Evolutionary conservation across 2,329 filamentous ascomycete genomes (phyloP).

Genomic region (Purpureocillium lavendulum): DNA sequence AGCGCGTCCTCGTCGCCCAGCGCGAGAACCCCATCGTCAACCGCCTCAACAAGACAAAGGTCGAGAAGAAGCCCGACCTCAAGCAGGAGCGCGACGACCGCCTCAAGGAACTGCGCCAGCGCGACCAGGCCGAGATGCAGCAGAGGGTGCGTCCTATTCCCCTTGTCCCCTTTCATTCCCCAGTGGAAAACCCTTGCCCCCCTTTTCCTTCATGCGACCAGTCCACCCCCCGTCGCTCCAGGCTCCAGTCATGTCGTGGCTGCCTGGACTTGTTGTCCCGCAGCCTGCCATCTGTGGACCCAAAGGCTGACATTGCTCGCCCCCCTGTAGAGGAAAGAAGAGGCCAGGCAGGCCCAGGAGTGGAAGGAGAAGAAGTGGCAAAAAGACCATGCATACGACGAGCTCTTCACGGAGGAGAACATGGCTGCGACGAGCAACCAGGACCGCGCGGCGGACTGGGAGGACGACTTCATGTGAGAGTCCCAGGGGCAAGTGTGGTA

Average conservation of each 20-base stretch:
- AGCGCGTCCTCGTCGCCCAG: constrained; percentile 67
- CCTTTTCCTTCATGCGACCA: no score
- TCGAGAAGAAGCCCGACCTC: constrained; percentile 81
- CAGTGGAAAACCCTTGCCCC: background rate
- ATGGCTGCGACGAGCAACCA: constrained; percentile 76
- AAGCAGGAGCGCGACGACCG: constrained; percentile 73
- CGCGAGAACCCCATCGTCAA: constrained; percentile 91
- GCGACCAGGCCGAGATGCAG: constrained; percentile 55
- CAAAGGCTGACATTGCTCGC: background rate
- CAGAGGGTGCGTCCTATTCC: constrained; percentile 44
- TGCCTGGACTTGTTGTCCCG: no score
- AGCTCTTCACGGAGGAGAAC: constrained; percentile 77
- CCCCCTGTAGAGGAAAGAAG: constrained; percentile 60
- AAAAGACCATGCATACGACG: constrained; percentile 97
- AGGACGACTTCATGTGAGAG: constrained; percentile 94
- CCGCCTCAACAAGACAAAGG: constrained; percentile 93
- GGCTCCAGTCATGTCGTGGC: no score
- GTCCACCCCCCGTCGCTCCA: no score
- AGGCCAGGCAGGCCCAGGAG: constrained; percentile 65
- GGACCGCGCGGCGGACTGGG: constrained; percentile 65
- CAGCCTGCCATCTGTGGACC: no score
- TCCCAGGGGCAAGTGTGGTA: background rate
- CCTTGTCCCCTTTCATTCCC: constrained; percentile 2
- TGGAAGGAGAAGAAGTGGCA: constrained; percentile 85
- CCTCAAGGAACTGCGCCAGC: constrained; percentile 60